Percentiles rank a stretch among this genome's conserved stretches.
phyloP scores from a whole-genome alignment of 108 stramenopile species.

The Craspedostauros australis region DNA sequence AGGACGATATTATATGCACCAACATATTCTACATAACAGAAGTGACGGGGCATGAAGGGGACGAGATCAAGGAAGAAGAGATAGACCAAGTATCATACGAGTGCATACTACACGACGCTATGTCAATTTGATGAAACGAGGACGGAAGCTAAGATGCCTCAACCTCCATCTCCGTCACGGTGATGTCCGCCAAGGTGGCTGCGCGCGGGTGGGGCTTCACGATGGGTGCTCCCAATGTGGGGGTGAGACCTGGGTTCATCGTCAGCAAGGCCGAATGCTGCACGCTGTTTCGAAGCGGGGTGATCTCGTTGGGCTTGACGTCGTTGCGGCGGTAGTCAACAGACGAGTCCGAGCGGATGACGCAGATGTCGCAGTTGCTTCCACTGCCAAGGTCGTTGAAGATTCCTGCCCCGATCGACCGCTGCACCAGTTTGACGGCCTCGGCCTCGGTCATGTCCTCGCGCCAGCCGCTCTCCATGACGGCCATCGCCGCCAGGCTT shows the following conservation, averaged over 20 bases:
- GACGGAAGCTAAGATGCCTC: constrained; percentile 6
- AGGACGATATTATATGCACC: too few species aligned
- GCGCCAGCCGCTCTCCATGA: constrained; percentile 88
- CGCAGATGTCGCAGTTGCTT: constrained; percentile 87
- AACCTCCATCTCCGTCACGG: constrained; percentile 29
- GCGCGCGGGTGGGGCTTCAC: constrained; percentile 39
- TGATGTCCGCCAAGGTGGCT: constrained; percentile 57
- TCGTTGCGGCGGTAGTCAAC: constrained; percentile 62
- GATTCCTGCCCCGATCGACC: constrained; percentile 92
- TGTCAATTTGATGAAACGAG: too few species aligned
- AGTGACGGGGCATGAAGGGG: too few species aligned
- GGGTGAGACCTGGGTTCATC: constrained; percentile 68
- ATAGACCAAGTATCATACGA: too few species aligned
- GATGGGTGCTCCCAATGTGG: constrained; percentile 53
- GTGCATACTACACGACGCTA: too few species aligned
- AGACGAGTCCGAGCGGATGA: constrained; percentile 83
- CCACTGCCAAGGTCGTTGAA: constrained; percentile 98
- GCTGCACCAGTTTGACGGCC: constrained; percentile 87
- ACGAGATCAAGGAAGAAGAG: too few species aligned
- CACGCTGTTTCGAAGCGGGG: constrained; percentile 53
- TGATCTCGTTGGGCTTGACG: constrained; percentile 70
- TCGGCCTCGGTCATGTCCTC: constrained; percentile 89
- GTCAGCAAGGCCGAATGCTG: constrained; percentile 52
- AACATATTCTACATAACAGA: too few species aligned
- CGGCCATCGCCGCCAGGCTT: constrained; percentile 94